Evolutionary conservation across 73 alveolate species (phyloP).

Genomic region (Blepharisma japonicum): DNA sequence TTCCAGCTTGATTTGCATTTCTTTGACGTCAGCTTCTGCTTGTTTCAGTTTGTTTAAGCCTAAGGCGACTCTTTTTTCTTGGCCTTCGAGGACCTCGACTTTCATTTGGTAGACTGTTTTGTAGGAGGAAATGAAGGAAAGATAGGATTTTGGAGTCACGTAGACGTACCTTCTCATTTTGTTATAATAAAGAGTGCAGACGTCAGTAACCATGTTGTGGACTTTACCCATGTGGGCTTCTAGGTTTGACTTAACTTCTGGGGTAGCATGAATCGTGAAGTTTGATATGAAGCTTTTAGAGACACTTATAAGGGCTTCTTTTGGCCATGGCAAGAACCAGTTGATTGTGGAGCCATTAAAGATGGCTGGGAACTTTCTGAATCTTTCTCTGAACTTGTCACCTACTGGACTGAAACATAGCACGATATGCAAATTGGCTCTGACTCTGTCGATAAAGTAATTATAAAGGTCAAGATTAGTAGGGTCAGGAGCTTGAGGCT

Average conservation of each 20-base stretch:
- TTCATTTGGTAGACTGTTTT: conserved; percentile 91
- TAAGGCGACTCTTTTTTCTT: conserved; percentile 81
- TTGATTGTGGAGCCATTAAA: conserved; percentile 98
- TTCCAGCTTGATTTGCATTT: conserved; percentile 89
- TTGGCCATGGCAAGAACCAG: conserved; percentile 99
- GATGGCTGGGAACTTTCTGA: conserved; percentile 99
- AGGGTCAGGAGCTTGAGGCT: conserved; percentile 86
- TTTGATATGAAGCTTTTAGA: conserved; percentile 73
- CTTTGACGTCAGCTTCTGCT: conserved; percentile 86
- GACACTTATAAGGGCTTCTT: conserved; percentile 98
- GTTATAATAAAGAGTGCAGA: conserved; percentile 94
- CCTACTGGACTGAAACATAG: conserved; percentile 99
- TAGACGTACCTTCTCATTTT: conserved; percentile 99
- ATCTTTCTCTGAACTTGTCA: conserved; percentile 97
- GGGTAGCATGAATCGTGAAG: conserved; percentile 85
- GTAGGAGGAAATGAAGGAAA: conserved; percentile 97
- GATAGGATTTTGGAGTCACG: conserved; percentile 99
- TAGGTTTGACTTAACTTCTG: conserved; percentile 84
- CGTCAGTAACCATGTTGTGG: conserved; percentile 93
- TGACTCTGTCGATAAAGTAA: conserved; percentile 96
- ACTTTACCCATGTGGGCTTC: conserved; percentile 98
- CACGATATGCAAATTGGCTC: conserved; percentile 98
- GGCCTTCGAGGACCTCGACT: conserved; percentile 82
- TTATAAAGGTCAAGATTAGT: conserved; percentile 72
- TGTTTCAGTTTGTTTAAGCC: conserved; percentile 88